Evolutionary conservation across 306 rosid species (phyloP).

Genomic region (Clitoria ternatea): DNA sequence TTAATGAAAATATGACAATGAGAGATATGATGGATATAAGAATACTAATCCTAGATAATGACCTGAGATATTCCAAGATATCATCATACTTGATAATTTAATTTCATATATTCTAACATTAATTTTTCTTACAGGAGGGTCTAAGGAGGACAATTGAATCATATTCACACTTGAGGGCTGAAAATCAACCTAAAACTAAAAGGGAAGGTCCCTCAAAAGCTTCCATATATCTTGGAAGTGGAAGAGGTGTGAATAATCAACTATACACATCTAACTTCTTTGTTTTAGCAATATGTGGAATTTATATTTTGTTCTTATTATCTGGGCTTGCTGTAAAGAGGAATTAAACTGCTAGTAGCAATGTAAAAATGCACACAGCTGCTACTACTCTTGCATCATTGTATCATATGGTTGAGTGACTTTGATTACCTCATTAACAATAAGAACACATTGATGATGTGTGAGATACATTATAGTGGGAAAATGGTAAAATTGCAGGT

Average conservation of each 20-base stretch:
- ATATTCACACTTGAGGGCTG: slow-evolving; percentile 76
- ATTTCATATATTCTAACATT: no score
- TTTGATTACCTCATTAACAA: not conserved
- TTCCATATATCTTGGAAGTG: slow-evolving; percentile 72
- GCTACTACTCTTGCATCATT: not conserved
- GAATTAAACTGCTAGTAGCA: not conserved
- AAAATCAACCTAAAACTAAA: slow-evolving; percentile 42
- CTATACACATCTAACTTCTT: not conserved
- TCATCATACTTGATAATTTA: no score
- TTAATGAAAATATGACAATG: no score
- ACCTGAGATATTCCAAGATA: no score
- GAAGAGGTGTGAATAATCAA: slow-evolving; percentile 54
- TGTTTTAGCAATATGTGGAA: not conserved
- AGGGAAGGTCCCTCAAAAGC: slow-evolving; percentile 89
- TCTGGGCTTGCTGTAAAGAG: slow-evolving; percentile 5
- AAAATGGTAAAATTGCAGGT: not conserved
- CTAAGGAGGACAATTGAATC: slow-evolving; percentile 78
- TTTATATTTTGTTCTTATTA: not conserved
- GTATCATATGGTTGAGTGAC: slow-evolving; percentile 4
- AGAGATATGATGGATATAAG: no score
- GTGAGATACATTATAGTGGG: not conserved
- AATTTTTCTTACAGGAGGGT: slow-evolving; percentile 69
- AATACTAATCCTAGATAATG: no score
- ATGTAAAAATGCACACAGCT: not conserved
- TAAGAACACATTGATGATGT: not conserved